A percentile compares a stretch with the other conserved stretches of the same genome.
Evolutionary conservation across 768 basidiomycete species (phyloP).

Genomic region (Lentinula sp.): DNA sequence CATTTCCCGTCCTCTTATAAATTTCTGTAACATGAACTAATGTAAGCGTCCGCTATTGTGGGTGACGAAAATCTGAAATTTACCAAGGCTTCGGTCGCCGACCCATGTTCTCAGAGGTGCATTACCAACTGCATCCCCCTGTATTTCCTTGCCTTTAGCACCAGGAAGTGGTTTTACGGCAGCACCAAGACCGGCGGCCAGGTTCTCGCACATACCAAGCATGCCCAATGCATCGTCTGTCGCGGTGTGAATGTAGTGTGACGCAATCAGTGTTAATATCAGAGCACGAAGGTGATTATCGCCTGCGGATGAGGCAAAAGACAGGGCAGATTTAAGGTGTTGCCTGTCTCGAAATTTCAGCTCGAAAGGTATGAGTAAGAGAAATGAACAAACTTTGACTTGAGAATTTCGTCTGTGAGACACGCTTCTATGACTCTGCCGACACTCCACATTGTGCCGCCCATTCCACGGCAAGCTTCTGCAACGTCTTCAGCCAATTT

Average conservation of each 20-base stretch:
- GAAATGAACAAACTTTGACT: constrained; percentile 47
- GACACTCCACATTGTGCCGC: constrained; percentile 49
- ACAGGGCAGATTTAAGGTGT: constrained; percentile 54
- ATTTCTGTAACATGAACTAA: not conserved
- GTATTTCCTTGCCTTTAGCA: not conserved
- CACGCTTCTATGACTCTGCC: constrained; percentile 51
- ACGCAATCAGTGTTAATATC: constrained; percentile 58
- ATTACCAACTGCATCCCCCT: constrained; percentile 38
- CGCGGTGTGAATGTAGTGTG: constrained; percentile 68
- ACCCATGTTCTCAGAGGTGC: constrained; percentile 66
- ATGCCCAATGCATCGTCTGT: constrained; percentile 63
- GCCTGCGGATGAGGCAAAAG: constrained; percentile 46
- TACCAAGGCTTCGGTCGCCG: constrained; percentile 63
- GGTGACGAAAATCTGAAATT: constrained; percentile 14
- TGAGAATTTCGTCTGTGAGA: constrained; percentile 47
- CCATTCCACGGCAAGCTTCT: constrained; percentile 40
- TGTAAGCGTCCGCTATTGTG: not conserved
- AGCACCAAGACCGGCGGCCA: constrained; percentile 67
- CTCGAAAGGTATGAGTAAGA: not conserved
- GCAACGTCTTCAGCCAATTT: constrained; percentile 29
- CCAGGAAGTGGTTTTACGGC: constrained; percentile 10
- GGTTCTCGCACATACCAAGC: constrained; percentile 60
- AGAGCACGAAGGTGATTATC: constrained; percentile 74
- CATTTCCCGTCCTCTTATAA: not conserved
- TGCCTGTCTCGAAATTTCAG: constrained; percentile 27